These are phyloP conservation scores for Pharnaceum exiguum DNA, from an alignment of 148 eudicot genomes.

Conservation along the genomic window DNA sequence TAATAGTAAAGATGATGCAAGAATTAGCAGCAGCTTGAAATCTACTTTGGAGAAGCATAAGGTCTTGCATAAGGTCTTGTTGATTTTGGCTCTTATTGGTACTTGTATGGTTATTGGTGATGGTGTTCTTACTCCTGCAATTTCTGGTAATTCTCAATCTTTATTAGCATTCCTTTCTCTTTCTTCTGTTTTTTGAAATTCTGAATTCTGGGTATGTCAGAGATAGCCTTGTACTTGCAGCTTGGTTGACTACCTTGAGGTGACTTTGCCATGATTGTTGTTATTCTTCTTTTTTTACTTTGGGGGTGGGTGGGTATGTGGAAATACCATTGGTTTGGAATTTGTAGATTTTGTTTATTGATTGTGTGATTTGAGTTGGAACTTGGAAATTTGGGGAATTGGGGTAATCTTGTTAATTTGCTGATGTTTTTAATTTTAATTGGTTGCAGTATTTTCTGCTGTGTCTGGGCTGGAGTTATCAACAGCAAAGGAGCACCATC, in stretches of 20 bases:
- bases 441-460: constrained; percentile 26
- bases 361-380: background rate
- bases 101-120: constrained; percentile 79
- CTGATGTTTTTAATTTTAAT: background rate
- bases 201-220: constrained; percentile 4
- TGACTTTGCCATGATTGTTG: too few relatives aligned
- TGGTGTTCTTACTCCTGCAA: constrained; percentile 70
- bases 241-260: too few relatives aligned
- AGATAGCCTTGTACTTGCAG: too few relatives aligned
- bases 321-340: background rate
- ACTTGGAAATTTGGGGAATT: background rate
- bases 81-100: constrained; percentile 72
- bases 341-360: background rate
- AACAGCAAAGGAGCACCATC: constrained; percentile 15
- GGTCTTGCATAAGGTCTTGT: constrained; percentile 42
- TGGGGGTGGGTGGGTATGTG: background rate
- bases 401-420: background rate
- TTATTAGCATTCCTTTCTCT: background rate
- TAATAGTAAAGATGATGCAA: background rate
- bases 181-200: background rate
- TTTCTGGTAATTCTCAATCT: background rate
- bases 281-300: too few relatives aligned
- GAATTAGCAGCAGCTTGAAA: constrained; percentile 33
- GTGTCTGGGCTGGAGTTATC: constrained; percentile 33
- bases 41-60: constrained; percentile 50